A percentile compares a stretch with the other conserved stretches of the same genome.
Conservation (phyloP, 2,329 filamentous ascomycete genomes). For the Cadophora sp. region DNA sequence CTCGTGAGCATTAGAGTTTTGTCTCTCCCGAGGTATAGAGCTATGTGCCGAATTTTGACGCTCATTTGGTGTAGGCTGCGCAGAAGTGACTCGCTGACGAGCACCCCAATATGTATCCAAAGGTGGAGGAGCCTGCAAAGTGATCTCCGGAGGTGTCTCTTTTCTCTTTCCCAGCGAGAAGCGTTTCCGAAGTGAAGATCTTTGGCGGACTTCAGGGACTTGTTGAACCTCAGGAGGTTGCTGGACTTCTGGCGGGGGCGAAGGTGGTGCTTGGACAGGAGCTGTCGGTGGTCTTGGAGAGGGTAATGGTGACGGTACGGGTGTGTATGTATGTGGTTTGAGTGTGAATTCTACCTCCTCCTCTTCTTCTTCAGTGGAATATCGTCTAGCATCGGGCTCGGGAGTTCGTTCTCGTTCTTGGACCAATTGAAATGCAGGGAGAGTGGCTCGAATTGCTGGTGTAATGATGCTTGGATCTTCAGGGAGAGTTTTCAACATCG, state of each 20-base stretch:
- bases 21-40: neutral
- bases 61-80: conserved; percentile 13
- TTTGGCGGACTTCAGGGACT: conserved; percentile 33
- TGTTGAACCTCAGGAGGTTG: conserved; percentile 8
- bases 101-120: conserved; percentile 32
- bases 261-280: conserved; percentile 23
- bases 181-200: conserved; percentile 40
- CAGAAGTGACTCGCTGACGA: conserved; percentile 28
- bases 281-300: conserved; percentile 26
- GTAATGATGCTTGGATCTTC: conserved; percentile 40
- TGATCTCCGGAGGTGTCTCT: conserved; percentile 31
- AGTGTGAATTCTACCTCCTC: conserved; percentile 39
- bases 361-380: conserved; percentile 23
- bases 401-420: conserved; percentile 40
- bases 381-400: conserved; percentile 24
- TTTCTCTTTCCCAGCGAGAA: conserved; percentile 40
- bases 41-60: neutral
- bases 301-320: conserved; percentile 36
- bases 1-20: no score
- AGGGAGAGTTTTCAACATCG: conserved; percentile 40
- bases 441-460: conserved; percentile 40
- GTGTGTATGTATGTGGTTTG: conserved; percentile 43
- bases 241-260: conserved; percentile 30
- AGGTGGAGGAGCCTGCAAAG: conserved; percentile 23
- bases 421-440: conserved; percentile 41